phyloP scores from a whole-genome alignment of 345 rosid species.

The Linum tenue region DNA sequence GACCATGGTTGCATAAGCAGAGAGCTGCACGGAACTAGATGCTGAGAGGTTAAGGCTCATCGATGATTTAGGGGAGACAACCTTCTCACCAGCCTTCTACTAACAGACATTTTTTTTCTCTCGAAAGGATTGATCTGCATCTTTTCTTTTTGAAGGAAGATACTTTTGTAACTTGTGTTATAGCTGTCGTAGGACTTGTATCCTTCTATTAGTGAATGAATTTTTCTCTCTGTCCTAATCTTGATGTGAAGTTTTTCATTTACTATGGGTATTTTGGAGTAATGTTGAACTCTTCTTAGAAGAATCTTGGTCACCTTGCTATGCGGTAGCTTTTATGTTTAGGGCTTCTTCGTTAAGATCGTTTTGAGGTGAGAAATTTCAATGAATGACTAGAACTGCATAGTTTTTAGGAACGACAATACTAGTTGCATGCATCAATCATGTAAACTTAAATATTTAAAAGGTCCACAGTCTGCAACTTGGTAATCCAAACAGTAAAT shows the following conservation, averaged over 20 bases:
- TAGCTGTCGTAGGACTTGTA: not conserved
- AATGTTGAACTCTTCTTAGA: not conserved
- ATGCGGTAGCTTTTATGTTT: not conserved
- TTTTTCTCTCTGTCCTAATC: not conserved
- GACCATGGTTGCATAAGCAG: not conserved
- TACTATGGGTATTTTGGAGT: not conserved
- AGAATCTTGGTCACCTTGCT: not conserved
- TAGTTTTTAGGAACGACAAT: not conserved
- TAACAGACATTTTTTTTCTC: not conserved
- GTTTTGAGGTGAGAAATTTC: too few relatives aligned
- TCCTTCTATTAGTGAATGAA: not conserved
- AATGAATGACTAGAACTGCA: not conserved
- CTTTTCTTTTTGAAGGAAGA: not conserved
- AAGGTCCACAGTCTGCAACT: not conserved
- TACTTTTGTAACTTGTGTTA: not conserved
- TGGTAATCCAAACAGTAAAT: slow-evolving; percentile 8
- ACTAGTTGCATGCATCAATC: not conserved
- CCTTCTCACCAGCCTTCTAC: not conserved
- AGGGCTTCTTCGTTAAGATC: not conserved
- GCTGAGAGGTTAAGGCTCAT: not conserved
- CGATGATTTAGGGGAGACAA: not conserved
- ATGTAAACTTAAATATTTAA: not conserved
- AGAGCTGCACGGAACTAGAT: not conserved
- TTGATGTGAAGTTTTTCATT: not conserved
- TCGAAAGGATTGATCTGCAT: not conserved